Evolutionary conservation across 169 alveolate species (phyloP).

Genomic region (Condylostoma magnum): DNA sequence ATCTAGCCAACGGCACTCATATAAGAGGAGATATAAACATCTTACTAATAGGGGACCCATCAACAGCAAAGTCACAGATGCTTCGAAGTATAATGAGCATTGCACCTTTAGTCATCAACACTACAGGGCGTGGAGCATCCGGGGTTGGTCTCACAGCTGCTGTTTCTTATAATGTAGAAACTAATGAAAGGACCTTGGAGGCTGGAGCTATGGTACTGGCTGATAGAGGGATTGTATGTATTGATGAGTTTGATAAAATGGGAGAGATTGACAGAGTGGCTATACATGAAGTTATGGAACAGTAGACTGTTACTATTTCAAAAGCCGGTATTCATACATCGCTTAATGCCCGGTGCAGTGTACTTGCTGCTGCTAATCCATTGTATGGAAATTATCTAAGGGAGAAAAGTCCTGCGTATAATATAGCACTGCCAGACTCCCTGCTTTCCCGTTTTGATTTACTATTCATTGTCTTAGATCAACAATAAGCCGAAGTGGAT

Average conservation of each 20-base stretch:
- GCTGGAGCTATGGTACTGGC: constrained; percentile 99
- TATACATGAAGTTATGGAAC: constrained; percentile 99
- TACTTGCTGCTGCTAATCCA: constrained; percentile 99
- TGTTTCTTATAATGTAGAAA: constrained; percentile 91
- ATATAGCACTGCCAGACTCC: constrained; percentile 97
- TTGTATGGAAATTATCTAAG: constrained; percentile 95
- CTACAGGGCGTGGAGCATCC: constrained; percentile 99
- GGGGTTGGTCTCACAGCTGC: constrained; percentile 99
- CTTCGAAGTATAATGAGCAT: constrained; percentile 91
- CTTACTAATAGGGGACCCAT: constrained; percentile 97
- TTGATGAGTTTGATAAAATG: constrained; percentile 99
- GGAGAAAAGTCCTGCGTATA: constrained; percentile 87
- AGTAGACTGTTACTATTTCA: constrained; percentile 97
- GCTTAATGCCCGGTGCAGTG: constrained; percentile 98
- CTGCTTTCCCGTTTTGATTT: constrained; percentile 96
- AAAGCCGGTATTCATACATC: constrained; percentile 98
- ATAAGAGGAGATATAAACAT: constrained; percentile 98
- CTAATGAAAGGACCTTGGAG: constrained; percentile 95
- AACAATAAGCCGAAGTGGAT: constrained; percentile 70
- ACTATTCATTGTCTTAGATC: constrained; percentile 88
- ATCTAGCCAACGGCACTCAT: constrained; percentile 90
- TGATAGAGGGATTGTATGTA: constrained; percentile 96
- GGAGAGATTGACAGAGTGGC: constrained; percentile 97
- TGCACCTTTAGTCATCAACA: constrained; percentile 94
- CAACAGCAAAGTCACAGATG: constrained; percentile 98